Evolutionary conservation across 2,329 filamentous ascomycete genomes (phyloP).

Genomic region (Aspergillus clavatus): DNA sequence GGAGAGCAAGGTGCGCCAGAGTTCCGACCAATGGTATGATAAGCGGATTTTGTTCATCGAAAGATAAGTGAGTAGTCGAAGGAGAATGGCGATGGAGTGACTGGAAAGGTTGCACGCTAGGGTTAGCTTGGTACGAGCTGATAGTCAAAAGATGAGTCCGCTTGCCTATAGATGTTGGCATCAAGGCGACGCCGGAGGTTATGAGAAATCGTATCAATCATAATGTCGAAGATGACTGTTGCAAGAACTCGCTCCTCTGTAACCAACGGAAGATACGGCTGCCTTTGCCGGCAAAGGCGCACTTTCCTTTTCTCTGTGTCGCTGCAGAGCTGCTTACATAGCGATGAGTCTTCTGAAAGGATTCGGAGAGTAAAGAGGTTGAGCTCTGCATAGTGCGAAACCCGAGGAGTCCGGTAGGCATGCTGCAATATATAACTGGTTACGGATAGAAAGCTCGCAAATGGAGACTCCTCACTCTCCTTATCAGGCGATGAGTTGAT

Average conservation of each 20-base stretch:
- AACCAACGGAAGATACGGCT: conserved; percentile 75
- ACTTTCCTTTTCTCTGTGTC: conserved; percentile 69
- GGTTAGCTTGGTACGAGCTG: neutral
- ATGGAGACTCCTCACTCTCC: conserved; percentile 65
- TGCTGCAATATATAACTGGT: conserved; percentile 93
- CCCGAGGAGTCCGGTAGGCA: conserved; percentile 74
- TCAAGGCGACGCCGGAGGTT: conserved; percentile 84
- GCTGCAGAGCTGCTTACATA: conserved; percentile 80
- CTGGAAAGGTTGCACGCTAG: conserved; percentile 12
- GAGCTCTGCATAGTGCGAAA: conserved; percentile 77
- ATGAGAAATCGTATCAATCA: conserved; percentile 89
- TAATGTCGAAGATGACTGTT: conserved; percentile 73
- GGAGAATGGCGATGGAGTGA: conserved; percentile 72
- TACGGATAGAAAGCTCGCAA: conserved; percentile 78
- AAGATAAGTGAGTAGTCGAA: conserved; percentile 78
- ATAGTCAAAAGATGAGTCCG: neutral
- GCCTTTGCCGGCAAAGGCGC: conserved; percentile 81
- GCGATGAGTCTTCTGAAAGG: conserved; percentile 74
- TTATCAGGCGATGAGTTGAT: conserved; percentile 59
- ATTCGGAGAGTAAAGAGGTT: conserved; percentile 81
- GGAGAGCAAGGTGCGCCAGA: conserved; percentile 84
- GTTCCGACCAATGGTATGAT: conserved; percentile 87
- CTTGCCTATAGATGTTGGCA: conserved; percentile 69
- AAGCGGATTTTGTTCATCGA: conserved; percentile 77
- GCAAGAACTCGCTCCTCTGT: conserved; percentile 68